These are phyloP conservation scores for Ganoderma meredithae DNA, from an alignment of 1,284 basidiomycete genomes.

Conservation along the genomic window DNA sequence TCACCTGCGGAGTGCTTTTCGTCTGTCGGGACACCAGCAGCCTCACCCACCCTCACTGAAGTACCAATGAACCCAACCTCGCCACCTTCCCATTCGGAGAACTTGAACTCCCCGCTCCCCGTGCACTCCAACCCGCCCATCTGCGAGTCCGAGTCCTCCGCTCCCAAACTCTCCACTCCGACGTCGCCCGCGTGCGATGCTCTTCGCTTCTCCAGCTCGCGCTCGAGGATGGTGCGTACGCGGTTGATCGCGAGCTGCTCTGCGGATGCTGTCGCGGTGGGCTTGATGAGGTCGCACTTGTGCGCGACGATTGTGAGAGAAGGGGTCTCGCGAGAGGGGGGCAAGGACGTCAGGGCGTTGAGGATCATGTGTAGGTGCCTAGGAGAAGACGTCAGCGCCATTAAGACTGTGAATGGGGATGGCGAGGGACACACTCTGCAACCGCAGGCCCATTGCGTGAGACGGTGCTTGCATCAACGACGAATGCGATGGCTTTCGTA, in stretches of 20 bases:
- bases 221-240: conserved; percentile 77
- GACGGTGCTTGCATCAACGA: conserved; percentile 78
- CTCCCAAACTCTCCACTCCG: conserved; percentile 73
- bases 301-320: conserved; percentile 73
- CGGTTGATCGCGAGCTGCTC: conserved; percentile 68
- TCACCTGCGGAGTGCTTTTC: conserved; percentile 44
- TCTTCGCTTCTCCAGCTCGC: conserved; percentile 80
- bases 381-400: not conserved
- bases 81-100: conserved; percentile 82
- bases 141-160: conserved; percentile 40
- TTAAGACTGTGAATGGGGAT: not conserved
- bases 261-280: conserved; percentile 49
- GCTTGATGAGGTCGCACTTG: conserved; percentile 74
- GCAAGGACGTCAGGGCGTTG: conserved; percentile 72
- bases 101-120: conserved; percentile 62
- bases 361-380: conserved; percentile 79
- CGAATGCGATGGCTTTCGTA: conserved; percentile 73
- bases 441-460: conserved; percentile 75
- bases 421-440: conserved; percentile 67
- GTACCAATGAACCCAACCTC: conserved; percentile 71
- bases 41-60: conserved; percentile 53
- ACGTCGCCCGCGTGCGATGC: conserved; percentile 67
- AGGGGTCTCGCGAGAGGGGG: conserved; percentile 70
- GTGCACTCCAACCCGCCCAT: conserved; percentile 41
- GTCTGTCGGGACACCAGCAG: conserved; percentile 30